Evolutionary conservation across 129 eudicot genomes (phyloP).

Genomic region (Chrysanthemum lavandulifolium): DNA sequence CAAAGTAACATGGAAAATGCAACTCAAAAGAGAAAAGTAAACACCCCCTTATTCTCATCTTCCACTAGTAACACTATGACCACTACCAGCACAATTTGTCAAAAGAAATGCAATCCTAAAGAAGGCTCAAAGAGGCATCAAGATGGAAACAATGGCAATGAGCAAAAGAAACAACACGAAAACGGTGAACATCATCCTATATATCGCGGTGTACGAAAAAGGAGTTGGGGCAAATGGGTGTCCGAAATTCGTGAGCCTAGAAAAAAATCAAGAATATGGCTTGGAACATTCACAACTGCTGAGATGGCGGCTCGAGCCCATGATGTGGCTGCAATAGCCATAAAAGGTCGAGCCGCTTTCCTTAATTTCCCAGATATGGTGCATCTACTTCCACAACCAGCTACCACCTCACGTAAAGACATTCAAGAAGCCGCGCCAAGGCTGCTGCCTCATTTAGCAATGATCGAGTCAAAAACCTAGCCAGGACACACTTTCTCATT

Average conservation of each 20-base stretch:
- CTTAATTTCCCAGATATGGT: constrained; percentile 69
- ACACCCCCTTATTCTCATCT: not conserved
- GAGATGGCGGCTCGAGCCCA: constrained; percentile 94
- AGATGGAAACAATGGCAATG: constrained; percentile 28
- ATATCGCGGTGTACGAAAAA: constrained; percentile 62
- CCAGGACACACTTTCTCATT: constrained; percentile 23
- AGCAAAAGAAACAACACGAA: constrained; percentile 15
- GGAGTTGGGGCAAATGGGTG: constrained; percentile 91
- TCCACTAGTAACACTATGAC: too few species aligned
- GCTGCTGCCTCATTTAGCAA: constrained; percentile 44
- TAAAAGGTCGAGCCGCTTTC: constrained; percentile 64
- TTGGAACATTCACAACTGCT: constrained; percentile 72
- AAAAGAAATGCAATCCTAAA: constrained; percentile 17
- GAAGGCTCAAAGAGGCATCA: constrained; percentile 32
- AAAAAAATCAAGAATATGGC: constrained; percentile 87
- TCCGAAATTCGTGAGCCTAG: constrained; percentile 78
- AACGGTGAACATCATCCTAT: constrained; percentile 33
- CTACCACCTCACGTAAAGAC: constrained; percentile 59
- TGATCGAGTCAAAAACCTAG: constrained; percentile 6
- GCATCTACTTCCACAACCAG: constrained; percentile 62
- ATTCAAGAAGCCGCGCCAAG: constrained; percentile 75
- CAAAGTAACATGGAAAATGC: constrained; percentile 32
- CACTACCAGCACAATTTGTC: too few species aligned
- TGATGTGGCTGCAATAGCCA: constrained; percentile 78
- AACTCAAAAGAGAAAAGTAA: constrained; percentile 11